phyloP scores from a whole-genome alignment of 2,329 filamentous ascomycete species.

The Exserohilum rostratum region DNA sequence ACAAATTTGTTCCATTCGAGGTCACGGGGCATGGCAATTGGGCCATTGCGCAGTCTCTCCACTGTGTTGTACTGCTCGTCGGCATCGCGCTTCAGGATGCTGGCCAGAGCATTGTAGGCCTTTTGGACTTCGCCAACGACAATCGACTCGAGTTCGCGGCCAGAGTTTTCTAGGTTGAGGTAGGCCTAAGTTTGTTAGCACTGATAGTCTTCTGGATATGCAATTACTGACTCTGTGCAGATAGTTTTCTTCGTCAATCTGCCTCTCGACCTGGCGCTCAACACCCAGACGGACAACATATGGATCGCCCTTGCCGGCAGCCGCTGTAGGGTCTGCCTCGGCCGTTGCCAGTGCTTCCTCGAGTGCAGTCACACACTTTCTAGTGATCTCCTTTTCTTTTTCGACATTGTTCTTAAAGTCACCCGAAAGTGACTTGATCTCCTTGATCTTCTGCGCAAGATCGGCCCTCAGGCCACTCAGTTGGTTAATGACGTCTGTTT shows the following conservation, averaged over 20 bases:
- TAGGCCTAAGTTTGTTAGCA: constrained; percentile 69
- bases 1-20: constrained; percentile 89
- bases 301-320: constrained; percentile 87
- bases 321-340: constrained; percentile 75
- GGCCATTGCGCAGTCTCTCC: constrained; percentile 81
- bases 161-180: constrained; percentile 90
- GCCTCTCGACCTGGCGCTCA: constrained; percentile 87
- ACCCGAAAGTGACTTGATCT: constrained; percentile 90
- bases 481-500: constrained; percentile 87
- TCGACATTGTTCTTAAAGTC: constrained; percentile 98
- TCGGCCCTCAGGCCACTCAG: constrained; percentile 86
- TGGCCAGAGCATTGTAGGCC: constrained; percentile 91
- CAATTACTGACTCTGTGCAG: constrained; percentile 73
- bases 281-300: constrained; percentile 85
- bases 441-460: constrained; percentile 94
- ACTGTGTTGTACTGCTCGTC: constrained; percentile 79
- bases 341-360: constrained; percentile 80
- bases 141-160: constrained; percentile 92
- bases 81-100: constrained; percentile 88
- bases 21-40: constrained; percentile 92
- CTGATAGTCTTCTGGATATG: constrained; percentile 9
- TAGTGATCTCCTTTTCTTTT: constrained; percentile 87
- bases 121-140: constrained; percentile 98
- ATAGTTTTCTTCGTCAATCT: constrained; percentile 97
- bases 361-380: constrained; percentile 77